Conservation (phyloP, 1,284 basidiomycete genomes). For the Mycosarcoma maydis region DNA sequence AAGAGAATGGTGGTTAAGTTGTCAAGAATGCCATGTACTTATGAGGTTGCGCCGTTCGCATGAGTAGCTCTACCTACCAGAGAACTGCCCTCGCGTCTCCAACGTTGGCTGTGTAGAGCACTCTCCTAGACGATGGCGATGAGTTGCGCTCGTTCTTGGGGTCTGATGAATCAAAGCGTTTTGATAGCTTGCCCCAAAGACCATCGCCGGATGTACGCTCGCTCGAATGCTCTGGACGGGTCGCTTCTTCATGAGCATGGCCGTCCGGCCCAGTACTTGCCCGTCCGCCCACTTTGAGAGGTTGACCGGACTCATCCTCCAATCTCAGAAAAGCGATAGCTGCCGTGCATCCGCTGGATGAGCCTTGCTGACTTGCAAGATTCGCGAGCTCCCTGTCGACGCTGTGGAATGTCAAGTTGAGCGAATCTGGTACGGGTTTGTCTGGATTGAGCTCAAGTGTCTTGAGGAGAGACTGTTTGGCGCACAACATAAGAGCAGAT, state of each 20-base stretch:
- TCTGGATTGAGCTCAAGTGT: conserved; percentile 69
- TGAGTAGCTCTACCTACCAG: conserved; percentile 71
- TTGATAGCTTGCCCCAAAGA: conserved; percentile 34
- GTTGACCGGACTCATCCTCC: conserved; percentile 74
- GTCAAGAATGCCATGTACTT: no score
- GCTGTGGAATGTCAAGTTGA: conserved; percentile 91
- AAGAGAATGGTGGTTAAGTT: no score
- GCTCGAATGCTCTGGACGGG: conserved; percentile 1
- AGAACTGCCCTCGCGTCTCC: conserved; percentile 91
- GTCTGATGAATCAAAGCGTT: conserved; percentile 31
- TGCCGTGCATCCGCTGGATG: conserved; percentile 95
- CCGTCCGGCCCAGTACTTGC: not conserved
- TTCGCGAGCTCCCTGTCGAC: conserved; percentile 85
- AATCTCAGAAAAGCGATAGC: conserved; percentile 97
- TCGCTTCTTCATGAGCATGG: not conserved
- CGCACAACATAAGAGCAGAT: not conserved
- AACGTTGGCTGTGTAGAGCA: conserved; percentile 95
- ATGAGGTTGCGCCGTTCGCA: no score
- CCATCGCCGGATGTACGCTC: conserved; percentile 17
- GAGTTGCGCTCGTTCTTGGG: conserved; percentile 7
- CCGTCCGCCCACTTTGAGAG: conserved; percentile 36
- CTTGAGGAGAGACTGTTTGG: conserved; percentile 67
- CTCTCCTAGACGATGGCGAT: conserved; percentile 72
- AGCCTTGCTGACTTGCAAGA: conserved; percentile 85
- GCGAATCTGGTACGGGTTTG: conserved; percentile 81